These are phyloP conservation scores for Tylopilus vinaceipallidus DNA, from an alignment of 768 basidiomycete species.

Conservation along the genomic window DNA sequence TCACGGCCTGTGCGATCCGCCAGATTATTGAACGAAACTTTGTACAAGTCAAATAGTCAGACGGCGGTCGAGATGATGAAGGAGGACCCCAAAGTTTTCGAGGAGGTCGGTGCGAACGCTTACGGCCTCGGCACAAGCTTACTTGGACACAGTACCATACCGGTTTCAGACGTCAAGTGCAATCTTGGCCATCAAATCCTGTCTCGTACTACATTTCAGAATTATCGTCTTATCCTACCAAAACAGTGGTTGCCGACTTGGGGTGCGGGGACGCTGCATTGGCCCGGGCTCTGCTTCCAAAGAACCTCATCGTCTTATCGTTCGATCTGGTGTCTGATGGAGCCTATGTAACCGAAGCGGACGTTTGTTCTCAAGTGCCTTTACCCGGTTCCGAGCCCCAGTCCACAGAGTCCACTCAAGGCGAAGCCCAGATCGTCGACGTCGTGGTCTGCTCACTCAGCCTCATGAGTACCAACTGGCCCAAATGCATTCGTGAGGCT, in stretches of 20 bases:
- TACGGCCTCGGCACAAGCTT: conserved; percentile 7
- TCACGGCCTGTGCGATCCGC: conserved; percentile 8
- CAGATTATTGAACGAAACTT: conserved; percentile 87
- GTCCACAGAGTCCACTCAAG: conserved; percentile 39
- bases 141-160: conserved; percentile 73
- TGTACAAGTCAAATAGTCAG: conserved; percentile 84
- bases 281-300: conserved; percentile 68
- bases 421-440: conserved; percentile 79
- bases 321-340: conserved; percentile 79
- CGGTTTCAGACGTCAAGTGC: conserved; percentile 89
- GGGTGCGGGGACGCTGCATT: conserved; percentile 95
- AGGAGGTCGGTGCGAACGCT: conserved; percentile 57
- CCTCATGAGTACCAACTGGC: conserved; percentile 97
- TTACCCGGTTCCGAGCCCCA: conserved; percentile 74
- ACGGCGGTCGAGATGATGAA: conserved; percentile 81
- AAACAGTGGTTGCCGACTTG: conserved; percentile 83
- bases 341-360: conserved; percentile 82
- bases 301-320: conserved; percentile 68
- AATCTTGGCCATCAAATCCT: conserved; percentile 93
- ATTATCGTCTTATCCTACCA: conserved; percentile 61
- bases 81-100: conserved; percentile 74
- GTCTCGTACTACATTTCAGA: conserved; percentile 74
- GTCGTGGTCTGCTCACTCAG: conserved; percentile 92
- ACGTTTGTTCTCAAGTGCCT: conserved; percentile 78
- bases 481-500: conserved; percentile 83